Evolutionary conservation across 1,284 basidiomycete species (phyloP), one percentile per base, ranked within the genome.

Genomic region (Trichosporon faecale): DNA sequence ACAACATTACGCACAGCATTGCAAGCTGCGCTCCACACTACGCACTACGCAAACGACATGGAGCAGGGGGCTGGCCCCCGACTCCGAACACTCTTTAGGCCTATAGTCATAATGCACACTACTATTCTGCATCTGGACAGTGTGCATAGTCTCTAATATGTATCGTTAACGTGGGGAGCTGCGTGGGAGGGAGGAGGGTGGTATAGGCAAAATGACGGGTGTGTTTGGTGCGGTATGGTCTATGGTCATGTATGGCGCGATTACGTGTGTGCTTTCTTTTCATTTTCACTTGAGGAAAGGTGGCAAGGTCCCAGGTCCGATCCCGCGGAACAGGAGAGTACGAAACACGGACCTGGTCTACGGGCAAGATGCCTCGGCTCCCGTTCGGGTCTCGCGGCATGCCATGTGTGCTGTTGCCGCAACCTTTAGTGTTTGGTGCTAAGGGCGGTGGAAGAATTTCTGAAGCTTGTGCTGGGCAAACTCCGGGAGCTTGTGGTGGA

Each of bases 181-280:
- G 16, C 40, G 40, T n/a, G 40, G 18, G n/a, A n/a, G 18, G 18
- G 5, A 5, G 18, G 18, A 18, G 16, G 40, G 40, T n/a, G 40
- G 40, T 44, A 44, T 44, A 44, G 40, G 1, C 40, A n/a, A n/a
- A n/a, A 44, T 44, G 40, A 44, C 8, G 40, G 16, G 35, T 37
- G 40, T 44, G 40, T 18, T 44, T 44, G 40, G 40, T 44, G 40
- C n/a, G 49, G 23, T 25, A 52, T 52, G 49, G 49, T 25, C 9
- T 52, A 52, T 52, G 49, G 11, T 52, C 49, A 52, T 52, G 49
- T 52, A 52, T 52, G 49, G 49, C 49, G 49, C 49, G 49, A 52
- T 52, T 52, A 52, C 49, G 49, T 52, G 49, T 52, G 49, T 52
- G 49, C 49, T 52, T 52, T 52, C 49, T 52, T 52, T 52, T 52